Conservation (phyloP, 306 rosid species). For the Pyrus communis region DNA sequence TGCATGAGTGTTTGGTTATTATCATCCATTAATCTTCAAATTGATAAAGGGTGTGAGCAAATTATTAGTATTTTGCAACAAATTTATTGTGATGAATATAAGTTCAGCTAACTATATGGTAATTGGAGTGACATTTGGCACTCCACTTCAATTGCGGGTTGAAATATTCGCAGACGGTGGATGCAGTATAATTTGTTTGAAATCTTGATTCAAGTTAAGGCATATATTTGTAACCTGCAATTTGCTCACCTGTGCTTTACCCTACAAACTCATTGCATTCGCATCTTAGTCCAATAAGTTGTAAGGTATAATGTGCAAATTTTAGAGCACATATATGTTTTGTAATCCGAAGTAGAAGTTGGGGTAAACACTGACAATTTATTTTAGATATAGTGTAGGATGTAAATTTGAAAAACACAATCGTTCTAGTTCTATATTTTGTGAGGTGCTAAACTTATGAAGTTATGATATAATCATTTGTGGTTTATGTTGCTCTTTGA, state of each 20-base stretch:
- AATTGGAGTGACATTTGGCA: not conserved
- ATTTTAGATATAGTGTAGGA: too few species aligned
- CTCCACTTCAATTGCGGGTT: not conserved
- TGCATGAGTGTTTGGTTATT: not conserved
- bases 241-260: not conserved
- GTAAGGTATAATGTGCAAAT: not conserved
- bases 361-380: not conserved
- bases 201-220: not conserved
- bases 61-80: not conserved
- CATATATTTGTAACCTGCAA: not conserved
- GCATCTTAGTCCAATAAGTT: not conserved
- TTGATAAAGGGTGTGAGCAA: not conserved
- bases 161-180: not conserved
- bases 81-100: not conserved
- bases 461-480: not conserved
- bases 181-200: not conserved
- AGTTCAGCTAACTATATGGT: not conserved
- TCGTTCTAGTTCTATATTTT: not conserved
- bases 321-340: not conserved
- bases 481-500: not conserved
- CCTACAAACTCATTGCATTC: not conserved
- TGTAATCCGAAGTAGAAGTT: not conserved
- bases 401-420: not conserved
- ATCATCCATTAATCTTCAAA: not conserved
- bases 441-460: not conserved